A percentile compares a stretch with the other conserved stretches of the same genome.
Evolutionary conservation across 1,284 basidiomycete species (phyloP).

Genomic region (Moniliophthora roreri): DNA sequence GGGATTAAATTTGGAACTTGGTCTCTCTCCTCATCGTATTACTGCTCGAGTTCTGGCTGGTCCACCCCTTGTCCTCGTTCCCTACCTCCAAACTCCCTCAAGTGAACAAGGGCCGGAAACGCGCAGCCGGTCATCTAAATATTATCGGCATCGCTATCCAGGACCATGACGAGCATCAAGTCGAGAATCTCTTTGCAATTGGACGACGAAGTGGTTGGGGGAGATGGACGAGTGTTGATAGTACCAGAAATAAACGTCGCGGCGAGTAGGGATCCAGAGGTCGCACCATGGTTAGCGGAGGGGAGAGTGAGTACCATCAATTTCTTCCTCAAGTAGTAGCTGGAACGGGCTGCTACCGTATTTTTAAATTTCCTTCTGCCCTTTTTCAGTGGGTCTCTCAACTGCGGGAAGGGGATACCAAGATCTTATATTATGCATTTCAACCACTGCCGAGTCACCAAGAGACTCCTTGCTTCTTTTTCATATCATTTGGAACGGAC

Average conservation of each 20-base stretch:
- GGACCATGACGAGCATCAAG: not conserved
- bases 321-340: not conserved
- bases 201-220: not conserved
- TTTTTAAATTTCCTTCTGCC: too few species aligned
- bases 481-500: too few species aligned
- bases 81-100: too few species aligned
- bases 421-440: too few species aligned
- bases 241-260: slow-evolving; percentile 4
- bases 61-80: not conserved
- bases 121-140: not conserved
- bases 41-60: not conserved
- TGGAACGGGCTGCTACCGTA: too few species aligned
- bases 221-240: not conserved
- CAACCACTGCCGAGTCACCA: too few species aligned
- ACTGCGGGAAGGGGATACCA: too few species aligned
- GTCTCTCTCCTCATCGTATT: not conserved
- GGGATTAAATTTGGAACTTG: not conserved
- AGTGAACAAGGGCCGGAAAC: not conserved
- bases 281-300: not conserved
- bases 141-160: not conserved
- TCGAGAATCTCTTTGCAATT: not conserved
- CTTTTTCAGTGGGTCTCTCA: too few species aligned
- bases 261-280: not conserved
- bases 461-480: too few species aligned
- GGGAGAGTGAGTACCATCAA: not conserved